These are phyloP conservation scores for Synchytrium microbalum DNA, from an alignment of 371 early-diverging fungal species.

Conservation along the genomic window DNA sequence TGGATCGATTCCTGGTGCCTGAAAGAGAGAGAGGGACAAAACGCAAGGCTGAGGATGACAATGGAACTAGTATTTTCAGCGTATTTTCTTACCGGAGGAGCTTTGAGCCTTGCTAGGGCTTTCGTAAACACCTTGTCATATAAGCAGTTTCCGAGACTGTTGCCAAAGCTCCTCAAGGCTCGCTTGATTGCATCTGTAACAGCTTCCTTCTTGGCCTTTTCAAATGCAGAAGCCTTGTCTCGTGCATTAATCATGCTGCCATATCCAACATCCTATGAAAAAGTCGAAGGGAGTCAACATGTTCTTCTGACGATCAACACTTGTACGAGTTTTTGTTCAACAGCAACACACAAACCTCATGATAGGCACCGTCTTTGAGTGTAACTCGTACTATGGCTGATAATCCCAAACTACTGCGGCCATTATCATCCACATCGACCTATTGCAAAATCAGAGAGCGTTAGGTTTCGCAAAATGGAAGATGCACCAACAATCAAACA, in stretches of 20 bases:
- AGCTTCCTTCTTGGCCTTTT: conserved; percentile 96
- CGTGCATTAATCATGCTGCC: conserved; percentile 78
- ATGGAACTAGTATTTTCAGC: not conserved
- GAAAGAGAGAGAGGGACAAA: no score
- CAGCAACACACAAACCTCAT: conserved; percentile 61
- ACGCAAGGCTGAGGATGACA: no score
- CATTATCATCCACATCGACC: conserved; percentile 28
- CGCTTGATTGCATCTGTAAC: conserved; percentile 95
- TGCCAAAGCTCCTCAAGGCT: conserved; percentile 88
- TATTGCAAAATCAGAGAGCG: not conserved
- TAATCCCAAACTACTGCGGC: conserved; percentile 63
- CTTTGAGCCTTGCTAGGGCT: conserved; percentile 36
- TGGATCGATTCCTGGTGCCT: not conserved
- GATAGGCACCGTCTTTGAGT: conserved; percentile 85
- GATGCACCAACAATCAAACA: not conserved
- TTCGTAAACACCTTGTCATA: conserved; percentile 84
- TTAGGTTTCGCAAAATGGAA: not conserved
- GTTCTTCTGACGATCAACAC: no score
- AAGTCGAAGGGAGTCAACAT: not conserved
- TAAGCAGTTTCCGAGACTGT: conserved; percentile 89
- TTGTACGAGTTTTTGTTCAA: no score
- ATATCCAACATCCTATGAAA: conserved; percentile 72
- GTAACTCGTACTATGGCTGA: conserved; percentile 82
- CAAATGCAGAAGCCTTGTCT: conserved; percentile 73
- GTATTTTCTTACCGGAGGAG: conserved; percentile 19